Base-by-base conservation (phyloP, 257 asterid genomes). In the Solanum peruvianum region DNA sequence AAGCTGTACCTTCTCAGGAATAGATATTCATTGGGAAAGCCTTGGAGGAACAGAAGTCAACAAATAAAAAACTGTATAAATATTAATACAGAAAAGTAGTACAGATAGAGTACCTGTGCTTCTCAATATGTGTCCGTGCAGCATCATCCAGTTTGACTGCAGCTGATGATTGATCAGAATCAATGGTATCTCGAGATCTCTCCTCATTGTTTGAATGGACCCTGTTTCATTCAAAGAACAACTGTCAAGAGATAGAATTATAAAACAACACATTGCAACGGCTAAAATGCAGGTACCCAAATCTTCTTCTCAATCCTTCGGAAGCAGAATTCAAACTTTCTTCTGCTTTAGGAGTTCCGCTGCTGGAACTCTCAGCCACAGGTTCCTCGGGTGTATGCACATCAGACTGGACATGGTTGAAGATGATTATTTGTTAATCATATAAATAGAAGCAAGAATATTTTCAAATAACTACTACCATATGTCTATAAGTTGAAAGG, bases 111-210 rank as follows among this genome's bases (percentile, higher is more conserved):
- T 90, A 97, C 99, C 98, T 93, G 90, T 97, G 98, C 90, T 94
- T 97, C 31, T 93, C 97, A 88, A 96, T 96, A 86, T 92, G 98
- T 90, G 92, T 91, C 71, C 91, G 93, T 45, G 98, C 98, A 83
- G 91, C 95, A 86, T 94, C 93, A 92, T 97, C 99, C 93, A 97
- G 87, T 89, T 96, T 96, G 91, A 96, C 95, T 33, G 95, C 91
- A 77, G 73, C 82, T 23, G 91, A 67, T 25, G 90, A 67, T 87
- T 90, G 87, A 87, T 90, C 90, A 67, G 87, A 93, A 67, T 91
- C 93, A 81, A 72, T 88, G 7, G 86, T 60, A 49, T 86, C 93
- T 83, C 87, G 92, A 70, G 94, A 72, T 87, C 87, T 89, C 73
- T 92, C 92, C 88, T 90, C 96, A 58, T 29, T 25, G 41, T 66